Base-by-base conservation (phyloP, 352 stramenopile species). In the Aphanomyces cochlioides region DNA sequence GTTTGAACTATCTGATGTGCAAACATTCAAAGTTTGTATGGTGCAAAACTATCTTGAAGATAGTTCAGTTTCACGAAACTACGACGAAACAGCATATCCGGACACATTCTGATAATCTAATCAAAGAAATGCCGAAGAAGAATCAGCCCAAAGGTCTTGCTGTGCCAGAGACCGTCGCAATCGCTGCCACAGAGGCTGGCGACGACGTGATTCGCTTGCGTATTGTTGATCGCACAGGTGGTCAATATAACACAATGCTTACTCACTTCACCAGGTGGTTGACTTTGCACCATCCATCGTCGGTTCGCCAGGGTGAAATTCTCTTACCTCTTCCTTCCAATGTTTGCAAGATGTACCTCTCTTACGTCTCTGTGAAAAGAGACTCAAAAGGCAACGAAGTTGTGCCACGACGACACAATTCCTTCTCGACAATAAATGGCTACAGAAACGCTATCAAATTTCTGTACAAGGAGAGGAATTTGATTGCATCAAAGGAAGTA, bases 381-480 rank as follows among this genome's bases (percentile, higher is more conserved):
- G 50, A 58, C 50, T 1, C 13, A 1, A n/a, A 21, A 21, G 50
- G 50, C 37, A 58, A 58, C 8, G 50, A 58, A 34, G 2, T 58
- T 0, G 13, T 19, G 8, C 50, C 50, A 0, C 8, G 50, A 21
- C 8, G 8, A 8, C n/a, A 21, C 50, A 58, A 58, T 34, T 21
- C 50, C n/a, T 10, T 10, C 8, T 58, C 50, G 50, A 58, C 50
- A 3, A 19, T 58, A n/a, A 58, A 58, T 34, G 50, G 50, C n/a
- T 58, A 58, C 50, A 58, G 37, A 34, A 58, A 34, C 37, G 50
- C 50, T 8, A 58, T 58, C 50, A 58, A 58, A 34, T 58, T 58
- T 19, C n/a, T 58, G 50, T 58, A 58, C 50, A 58, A 10, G 8
- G 50, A 58, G n/a, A 13, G 8, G 7, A 58, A 19, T 8, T 21